Conservation (phyloP, 2,329 filamentous ascomycete species). For the Hypoxylon sp. region DNA sequence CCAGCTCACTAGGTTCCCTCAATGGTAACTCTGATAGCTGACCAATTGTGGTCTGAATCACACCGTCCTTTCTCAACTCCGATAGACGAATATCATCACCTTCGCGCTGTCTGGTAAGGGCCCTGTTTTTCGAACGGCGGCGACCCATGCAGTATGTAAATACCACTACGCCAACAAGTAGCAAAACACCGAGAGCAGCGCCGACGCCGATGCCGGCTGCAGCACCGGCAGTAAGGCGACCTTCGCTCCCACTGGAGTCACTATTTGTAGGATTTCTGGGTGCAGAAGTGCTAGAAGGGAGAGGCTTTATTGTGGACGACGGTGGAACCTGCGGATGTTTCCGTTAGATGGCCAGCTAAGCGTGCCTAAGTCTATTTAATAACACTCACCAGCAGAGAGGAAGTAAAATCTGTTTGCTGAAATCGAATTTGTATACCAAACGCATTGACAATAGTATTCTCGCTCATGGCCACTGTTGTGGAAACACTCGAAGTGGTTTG, state of each 20-base stretch:
- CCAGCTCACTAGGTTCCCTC: neutral
- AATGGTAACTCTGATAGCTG: neutral
- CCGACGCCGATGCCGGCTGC: neutral
- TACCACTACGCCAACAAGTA: neutral
- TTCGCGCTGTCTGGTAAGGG: neutral
- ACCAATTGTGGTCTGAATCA: neutral
- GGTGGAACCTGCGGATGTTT: neutral
- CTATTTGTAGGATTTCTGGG: neutral
- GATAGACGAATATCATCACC: neutral
- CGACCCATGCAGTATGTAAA: neutral
- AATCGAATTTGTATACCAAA: neutral
- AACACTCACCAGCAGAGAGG: neutral
- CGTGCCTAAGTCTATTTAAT: neutral
- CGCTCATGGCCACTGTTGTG: neutral
- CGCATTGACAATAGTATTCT: neutral
- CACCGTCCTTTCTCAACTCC: neutral
- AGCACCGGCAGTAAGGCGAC: neutral
- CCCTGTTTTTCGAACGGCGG: neutral
- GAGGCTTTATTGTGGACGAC: neutral
- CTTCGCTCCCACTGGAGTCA: neutral
- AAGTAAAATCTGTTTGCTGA: neutral
- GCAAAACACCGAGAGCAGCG: neutral
- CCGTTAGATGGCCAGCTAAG: neutral
- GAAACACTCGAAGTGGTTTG: neutral
- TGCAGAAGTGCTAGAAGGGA: neutral